Evolutionary conservation across 371 early-diverging fungal species (phyloP).

Genomic region (Syncephalastrum racemosum): DNA sequence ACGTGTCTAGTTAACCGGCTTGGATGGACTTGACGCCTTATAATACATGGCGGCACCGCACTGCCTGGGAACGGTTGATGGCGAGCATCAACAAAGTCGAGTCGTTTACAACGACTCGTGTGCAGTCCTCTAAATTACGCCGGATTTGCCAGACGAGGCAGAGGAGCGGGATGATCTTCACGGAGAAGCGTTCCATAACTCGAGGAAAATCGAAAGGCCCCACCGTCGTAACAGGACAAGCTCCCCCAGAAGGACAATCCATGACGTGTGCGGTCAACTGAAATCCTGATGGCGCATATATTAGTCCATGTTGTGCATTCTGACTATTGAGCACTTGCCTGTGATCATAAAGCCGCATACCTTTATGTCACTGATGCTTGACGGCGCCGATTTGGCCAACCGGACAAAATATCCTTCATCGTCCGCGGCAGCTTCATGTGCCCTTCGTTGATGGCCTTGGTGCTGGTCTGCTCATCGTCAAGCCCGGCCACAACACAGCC

Average conservation of each 20-base stretch:
- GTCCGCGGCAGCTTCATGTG: not conserved
- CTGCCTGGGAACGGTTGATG: too few relatives aligned
- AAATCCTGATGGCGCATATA: not conserved
- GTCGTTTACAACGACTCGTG: too few relatives aligned
- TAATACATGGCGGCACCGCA: too few relatives aligned
- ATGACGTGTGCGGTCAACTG: not conserved
- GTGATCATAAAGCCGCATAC: constrained; percentile 3
- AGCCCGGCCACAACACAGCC: constrained; percentile 4
- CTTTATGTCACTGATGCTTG: not conserved
- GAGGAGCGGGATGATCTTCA: constrained; percentile 2
- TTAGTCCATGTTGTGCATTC: not conserved
- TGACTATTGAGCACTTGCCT: not conserved
- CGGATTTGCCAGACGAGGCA: constrained; percentile 5
- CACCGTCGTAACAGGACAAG: not conserved
- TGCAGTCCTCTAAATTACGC: too few relatives aligned
- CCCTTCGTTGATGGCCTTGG: not conserved
- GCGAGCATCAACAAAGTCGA: too few relatives aligned
- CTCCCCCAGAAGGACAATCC: constrained; percentile 7
- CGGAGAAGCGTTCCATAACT: not conserved
- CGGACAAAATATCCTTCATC: constrained; percentile 6
- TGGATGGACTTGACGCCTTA: too few relatives aligned
- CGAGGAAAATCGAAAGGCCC: not conserved
- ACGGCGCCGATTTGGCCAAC: not conserved
- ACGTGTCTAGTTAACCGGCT: too few relatives aligned
- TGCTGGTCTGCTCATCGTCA: not conserved